Evolutionary conservation across 306 rosid genomes (phyloP), one percentile per base, ranked within the genome.

Genomic region (Vigna radiata): DNA sequence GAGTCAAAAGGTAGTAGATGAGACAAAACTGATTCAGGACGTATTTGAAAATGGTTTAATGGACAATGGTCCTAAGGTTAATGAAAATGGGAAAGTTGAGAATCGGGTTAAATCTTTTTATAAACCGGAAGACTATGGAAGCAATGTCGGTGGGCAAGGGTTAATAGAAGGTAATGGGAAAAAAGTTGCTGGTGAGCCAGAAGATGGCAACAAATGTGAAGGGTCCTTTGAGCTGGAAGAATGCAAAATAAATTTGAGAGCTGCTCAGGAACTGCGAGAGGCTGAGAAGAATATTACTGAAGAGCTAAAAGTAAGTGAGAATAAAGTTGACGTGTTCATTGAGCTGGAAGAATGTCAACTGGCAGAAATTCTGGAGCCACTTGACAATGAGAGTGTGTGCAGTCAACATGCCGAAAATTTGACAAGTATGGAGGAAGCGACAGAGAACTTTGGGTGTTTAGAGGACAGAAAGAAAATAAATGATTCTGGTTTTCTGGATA

Each of bases 21-120:
- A 80, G 76, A 61, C 87, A 67, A 79, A 73, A 73, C 74, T 80
- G 73, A 84, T 55, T 83, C 85, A 70, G 68, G 85, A 85, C 77
- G 68, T 79, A 25, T 74, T 47, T 76, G 77, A 74, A 70, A 81
- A 49, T 41, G 86, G 81, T 79, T 67, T 23, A 47, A 72, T 33
- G 36, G 88, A 83, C 68, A 58, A 56, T 65, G 75, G 23, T 55
- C 48, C 63, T 61, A 70, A 65, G 62, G 77, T 53, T 50, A 61
- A 70, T 23, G 73, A 31, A 70, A 77, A 61, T 21, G 82, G 36
- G 70, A 84, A 85, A 74, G 78, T 79, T 61, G 83, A 69, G 56
- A 73, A 77, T 70, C 82, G 69, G 74, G 77, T 73, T 73, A 54
- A 75, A 70, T 52, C 81, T 62, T 70, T 49, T 27, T 21, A 33